Evolutionary conservation across 2,329 filamentous ascomycete species (phyloP).

Genomic region (Venturiaceae sp.): DNA sequence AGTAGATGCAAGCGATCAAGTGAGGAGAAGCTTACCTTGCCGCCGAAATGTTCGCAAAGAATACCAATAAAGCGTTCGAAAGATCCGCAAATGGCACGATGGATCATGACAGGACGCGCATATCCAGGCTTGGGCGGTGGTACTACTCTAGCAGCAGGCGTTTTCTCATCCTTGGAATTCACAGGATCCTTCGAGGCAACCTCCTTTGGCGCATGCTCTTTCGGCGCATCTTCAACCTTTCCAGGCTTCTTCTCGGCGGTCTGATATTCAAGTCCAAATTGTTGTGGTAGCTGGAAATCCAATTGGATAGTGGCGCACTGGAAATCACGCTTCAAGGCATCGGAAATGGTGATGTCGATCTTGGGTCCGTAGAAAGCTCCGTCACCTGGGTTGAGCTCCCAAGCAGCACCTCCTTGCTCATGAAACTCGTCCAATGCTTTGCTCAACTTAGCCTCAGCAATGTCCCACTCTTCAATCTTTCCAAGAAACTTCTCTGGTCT

Average conservation of each 20-base stretch:
- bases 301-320: slow-evolving; percentile 93
- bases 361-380: slow-evolving; percentile 98
- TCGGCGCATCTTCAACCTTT: slow-evolving; percentile 22
- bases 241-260: slow-evolving; percentile 49
- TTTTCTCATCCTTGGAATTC: slow-evolving; percentile 15
- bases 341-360: slow-evolving; percentile 92
- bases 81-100: slow-evolving; percentile 69
- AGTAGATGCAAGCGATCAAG: neutral
- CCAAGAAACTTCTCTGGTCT: slow-evolving; percentile 84
- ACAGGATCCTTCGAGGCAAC: slow-evolving; percentile 12
- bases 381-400: slow-evolving; percentile 90
- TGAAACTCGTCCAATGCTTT: slow-evolving; percentile 72
- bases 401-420: slow-evolving; percentile 51
- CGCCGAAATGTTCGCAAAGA: slow-evolving; percentile 73
- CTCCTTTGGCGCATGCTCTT: slow-evolving; percentile 28
- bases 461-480: slow-evolving; percentile 77
- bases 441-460: slow-evolving; percentile 72
- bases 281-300: slow-evolving; percentile 76
- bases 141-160: slow-evolving; percentile 23
- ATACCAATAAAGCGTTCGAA: slow-evolving; percentile 64
- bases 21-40: slow-evolving; percentile 37
- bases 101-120: slow-evolving; percentile 76
- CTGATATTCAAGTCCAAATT: slow-evolving; percentile 82
- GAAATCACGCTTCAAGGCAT: slow-evolving; percentile 74
- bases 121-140: slow-evolving; percentile 56